A percentile compares a stretch with the other conserved stretches of the same genome.
Conservation (phyloP, 805 yeast genomes). For the Candida oleophila region DNA sequence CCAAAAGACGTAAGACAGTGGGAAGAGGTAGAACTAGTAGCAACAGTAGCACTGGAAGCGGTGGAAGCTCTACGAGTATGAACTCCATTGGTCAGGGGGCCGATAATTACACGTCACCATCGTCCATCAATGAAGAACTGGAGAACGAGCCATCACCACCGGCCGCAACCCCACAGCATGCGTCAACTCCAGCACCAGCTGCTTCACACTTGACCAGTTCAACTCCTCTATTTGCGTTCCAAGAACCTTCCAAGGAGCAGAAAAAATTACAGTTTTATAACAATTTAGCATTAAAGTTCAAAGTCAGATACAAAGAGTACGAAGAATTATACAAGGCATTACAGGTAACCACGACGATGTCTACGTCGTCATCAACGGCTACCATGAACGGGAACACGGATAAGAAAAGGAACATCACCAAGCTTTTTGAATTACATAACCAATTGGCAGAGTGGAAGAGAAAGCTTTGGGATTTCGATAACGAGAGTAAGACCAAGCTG, state of each 20-base stretch:
- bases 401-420: constrained; percentile 30
- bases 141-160: constrained; percentile 3
- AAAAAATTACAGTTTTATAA: constrained; percentile 34
- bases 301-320: constrained; percentile 48
- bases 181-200: neutral
- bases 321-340: constrained; percentile 40
- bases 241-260: constrained; percentile 10
- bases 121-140: constrained; percentile 30
- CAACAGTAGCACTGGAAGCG: neutral
- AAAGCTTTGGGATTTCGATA: constrained; percentile 49
- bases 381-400: constrained; percentile 7
- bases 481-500: constrained; percentile 29
- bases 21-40: constrained; percentile 12
- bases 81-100: neutral
- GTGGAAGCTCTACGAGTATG: neutral
- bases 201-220: neutral
- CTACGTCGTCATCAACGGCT: constrained; percentile 1
- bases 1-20: constrained; percentile 12
- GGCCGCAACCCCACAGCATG: neutral
- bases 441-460: constrained; percentile 55
- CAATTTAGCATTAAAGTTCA: constrained; percentile 48
- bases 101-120: constrained; percentile 33
- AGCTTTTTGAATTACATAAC: constrained; percentile 50
- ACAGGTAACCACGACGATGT: constrained; percentile 3
- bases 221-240: neutral